Base-by-base conservation (phyloP, 2,329 filamentous ascomycete species). In the Cadophora luteo-olivacea region DNA sequence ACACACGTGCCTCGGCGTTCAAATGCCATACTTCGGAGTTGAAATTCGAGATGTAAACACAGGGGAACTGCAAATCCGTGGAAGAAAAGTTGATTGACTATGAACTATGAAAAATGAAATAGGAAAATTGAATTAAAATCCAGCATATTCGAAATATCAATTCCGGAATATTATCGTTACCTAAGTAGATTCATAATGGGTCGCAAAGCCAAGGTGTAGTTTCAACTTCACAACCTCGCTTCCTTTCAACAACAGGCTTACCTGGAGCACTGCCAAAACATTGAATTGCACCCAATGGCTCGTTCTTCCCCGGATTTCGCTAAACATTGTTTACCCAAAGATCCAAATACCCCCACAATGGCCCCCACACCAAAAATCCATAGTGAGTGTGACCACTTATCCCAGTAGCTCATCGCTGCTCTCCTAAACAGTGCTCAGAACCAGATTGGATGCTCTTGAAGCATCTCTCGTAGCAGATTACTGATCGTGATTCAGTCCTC, bases 301-400 rank as follows among this genome's bases (percentile, higher is more conserved):
- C 14, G 11, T 16, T 19, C 51, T 32, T 55, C 51, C 51, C 51
- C 51, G 51, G 51, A 55, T 55, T 55, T 55, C 51, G 51, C 51
- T 49, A 49, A 4, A 22, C 4, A 22, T 6, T 49, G n/a, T 49
- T 49, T 22, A 49, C 22, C n/a, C 45, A 49, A 49, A 19, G n/a
- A 14, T 3, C 41, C 19, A 4, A 8, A 51, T 7, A 6, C n/a
- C 38, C 41, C 29, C 60, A 48, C 12, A 49, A 62, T 62, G 60
- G 24, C 60, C 7, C 19, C 38, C 24, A 36, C 51, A 12, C 51
- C 38, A 2, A 52, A 32, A 8, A 64, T 97, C 70, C 89, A 96
- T 76, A 85, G 45, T 49, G 1, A 22, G 45, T 49, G 22, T 45
- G 12, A 2, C 14, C 16, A 45, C 12, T 45, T 45, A 6, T 1